Base-by-base conservation (phyloP, 257 asterid species). In the Solanum chaucha region DNA sequence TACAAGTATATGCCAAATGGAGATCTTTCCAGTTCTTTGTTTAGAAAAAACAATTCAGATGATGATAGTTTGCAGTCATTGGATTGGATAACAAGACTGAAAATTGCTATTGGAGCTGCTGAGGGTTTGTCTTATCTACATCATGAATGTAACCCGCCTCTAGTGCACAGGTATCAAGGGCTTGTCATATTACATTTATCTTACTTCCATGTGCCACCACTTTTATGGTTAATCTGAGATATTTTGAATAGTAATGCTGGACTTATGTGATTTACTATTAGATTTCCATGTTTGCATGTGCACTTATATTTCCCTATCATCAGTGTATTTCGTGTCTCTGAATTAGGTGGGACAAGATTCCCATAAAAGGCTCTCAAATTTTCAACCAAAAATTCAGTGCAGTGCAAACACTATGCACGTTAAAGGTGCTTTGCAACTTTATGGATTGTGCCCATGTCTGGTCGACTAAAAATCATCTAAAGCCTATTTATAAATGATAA, bases 11-110 rank as follows among this genome's bases (percentile, higher is more conserved):
- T 96, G 98, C 99, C 96, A 5, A 94, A 96, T 67, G 92, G 98
- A 81, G 98, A 97, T 88, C 89, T 97, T 88, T 92, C 98, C 11
- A 95, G 93, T 88, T 94, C 98, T 73, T 90, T 97, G 90, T 97
- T 94, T 93, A 93, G 92, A 93, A 96, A 96, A 90, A 89, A 89
- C 17, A 90, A 86, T 89, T 86, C 92, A 1, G 94, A 90, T 12
- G 91, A 90, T 61, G 98, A 92, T 32, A 89, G 93, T 86, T 90
- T 96, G 59, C 96, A 95, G 88, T 95, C 99, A 15, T 88, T 97
- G 88, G 99, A 97, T 93, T 97, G 99, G 99, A 96, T 97, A 73
- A 97, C 99, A 14, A 91, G 99, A 85, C 93, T 95, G 64, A 97
- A 97, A 89, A 95, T 95, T 74, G 99, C 99, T 19, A 95, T 90